A percentile compares a stretch with the other conserved stretches of the same genome.
Conservation (phyloP, 441 rosid species). For the Hura crepitans region DNA sequence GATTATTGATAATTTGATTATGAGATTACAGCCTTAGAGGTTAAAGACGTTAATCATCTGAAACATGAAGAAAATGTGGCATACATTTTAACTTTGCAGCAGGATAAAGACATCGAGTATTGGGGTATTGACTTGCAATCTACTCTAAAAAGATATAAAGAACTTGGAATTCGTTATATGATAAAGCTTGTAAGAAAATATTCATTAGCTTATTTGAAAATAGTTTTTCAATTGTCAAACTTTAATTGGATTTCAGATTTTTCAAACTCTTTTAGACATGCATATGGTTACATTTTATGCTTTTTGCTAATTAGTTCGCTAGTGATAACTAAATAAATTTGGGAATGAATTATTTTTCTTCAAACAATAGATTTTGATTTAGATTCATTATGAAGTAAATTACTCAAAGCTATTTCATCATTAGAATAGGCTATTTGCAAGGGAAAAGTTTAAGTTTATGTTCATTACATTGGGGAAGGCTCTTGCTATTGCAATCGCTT, state of each 20-base stretch:
- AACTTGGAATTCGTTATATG: slow-evolving; percentile 64
- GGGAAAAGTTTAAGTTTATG: slow-evolving; percentile 74
- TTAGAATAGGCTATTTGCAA: slow-evolving; percentile 77
- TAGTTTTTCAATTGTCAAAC: background rate
- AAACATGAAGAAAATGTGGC: slow-evolving; percentile 71
- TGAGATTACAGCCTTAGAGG: slow-evolving; percentile 88
- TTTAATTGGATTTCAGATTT: background rate
- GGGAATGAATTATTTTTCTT: background rate
- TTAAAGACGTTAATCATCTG: slow-evolving; percentile 73
- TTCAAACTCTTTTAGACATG: no score
- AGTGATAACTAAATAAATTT: slow-evolving; percentile 2
- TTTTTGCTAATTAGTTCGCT: background rate
- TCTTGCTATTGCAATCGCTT: slow-evolving; percentile 79
- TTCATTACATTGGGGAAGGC: slow-evolving; percentile 94
- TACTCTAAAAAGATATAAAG: slow-evolving; percentile 48
- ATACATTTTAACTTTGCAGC: slow-evolving; percentile 85
- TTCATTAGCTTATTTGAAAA: no score
- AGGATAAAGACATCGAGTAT: slow-evolving; percentile 70
- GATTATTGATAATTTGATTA: slow-evolving; percentile 68
- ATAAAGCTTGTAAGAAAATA: slow-evolving; percentile 74
- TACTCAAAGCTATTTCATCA: slow-evolving; percentile 77
- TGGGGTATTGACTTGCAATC: slow-evolving; percentile 71
- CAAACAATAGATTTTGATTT: slow-evolving; percentile 90
- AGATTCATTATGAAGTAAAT: slow-evolving; percentile 65
- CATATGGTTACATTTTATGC: no score